These are phyloP conservation scores for Spencermartinsiella europaea DNA, from an alignment of 805 yeast species.

Conservation along the genomic window DNA sequence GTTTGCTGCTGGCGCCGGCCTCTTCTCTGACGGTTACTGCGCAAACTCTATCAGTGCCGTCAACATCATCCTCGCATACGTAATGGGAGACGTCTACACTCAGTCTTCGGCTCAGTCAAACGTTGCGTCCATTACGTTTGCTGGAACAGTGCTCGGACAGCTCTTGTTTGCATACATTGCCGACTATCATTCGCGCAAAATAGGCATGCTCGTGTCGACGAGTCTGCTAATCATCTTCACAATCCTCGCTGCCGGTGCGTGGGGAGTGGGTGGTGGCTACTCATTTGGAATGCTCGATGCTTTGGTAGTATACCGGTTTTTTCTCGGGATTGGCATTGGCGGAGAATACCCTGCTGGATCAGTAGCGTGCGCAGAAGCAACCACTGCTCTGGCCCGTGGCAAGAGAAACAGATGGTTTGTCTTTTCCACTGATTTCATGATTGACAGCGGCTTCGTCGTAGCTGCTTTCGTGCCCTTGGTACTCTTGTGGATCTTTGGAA, in stretches of 20 bases:
- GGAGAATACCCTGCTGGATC: conserved; percentile 94
- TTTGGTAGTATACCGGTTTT: conserved; percentile 76
- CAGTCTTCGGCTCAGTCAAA: conserved; percentile 68
- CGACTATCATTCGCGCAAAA: conserved; percentile 74
- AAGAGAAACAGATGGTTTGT: conserved; percentile 82
- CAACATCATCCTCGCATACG: conserved; percentile 56
- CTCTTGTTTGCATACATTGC: conserved; percentile 73
- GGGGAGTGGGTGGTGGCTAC: conserved; percentile 66
- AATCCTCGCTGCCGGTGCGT: conserved; percentile 73
- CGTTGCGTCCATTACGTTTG: conserved; percentile 84
- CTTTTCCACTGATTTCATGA: conserved; percentile 85
- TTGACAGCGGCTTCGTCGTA: conserved; percentile 80
- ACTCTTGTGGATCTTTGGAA: conserved; percentile 73
- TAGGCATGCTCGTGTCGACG: conserved; percentile 79
- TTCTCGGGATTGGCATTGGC: conserved; percentile 88
- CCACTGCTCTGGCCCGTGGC: conserved; percentile 72
- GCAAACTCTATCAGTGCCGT: conserved; percentile 80
- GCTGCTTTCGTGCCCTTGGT: conserved; percentile 85
- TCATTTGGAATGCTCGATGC: conserved; percentile 78
- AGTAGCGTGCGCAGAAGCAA: conserved; percentile 89
- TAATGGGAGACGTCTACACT: conserved; percentile 62
- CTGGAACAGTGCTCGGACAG: conserved; percentile 87
- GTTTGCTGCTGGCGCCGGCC: conserved; percentile 83
- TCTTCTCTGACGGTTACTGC: conserved; percentile 90
- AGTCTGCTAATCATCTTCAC: conserved; percentile 70